Evolutionary conservation across 2,329 filamentous ascomycete genomes (phyloP).

Genomic region (Venturia nashicola): DNA sequence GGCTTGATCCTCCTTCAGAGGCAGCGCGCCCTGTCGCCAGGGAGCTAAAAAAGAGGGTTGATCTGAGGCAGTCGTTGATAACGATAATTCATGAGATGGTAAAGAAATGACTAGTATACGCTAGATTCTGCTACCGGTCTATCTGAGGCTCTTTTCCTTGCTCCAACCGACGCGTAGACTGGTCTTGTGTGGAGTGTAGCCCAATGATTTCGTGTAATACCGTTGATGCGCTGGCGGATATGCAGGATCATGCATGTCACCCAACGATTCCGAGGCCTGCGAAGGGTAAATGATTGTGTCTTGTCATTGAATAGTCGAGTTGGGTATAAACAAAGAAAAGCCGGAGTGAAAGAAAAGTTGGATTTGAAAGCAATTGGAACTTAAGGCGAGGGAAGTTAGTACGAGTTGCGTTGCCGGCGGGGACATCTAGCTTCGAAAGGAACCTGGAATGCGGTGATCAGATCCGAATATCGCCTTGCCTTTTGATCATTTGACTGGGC

Average conservation of each 20-base stretch:
- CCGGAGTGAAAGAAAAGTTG: not conserved
- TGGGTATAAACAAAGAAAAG: not conserved
- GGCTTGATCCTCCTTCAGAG: not conserved
- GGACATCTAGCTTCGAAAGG: not conserved
- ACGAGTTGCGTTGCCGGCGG: not conserved
- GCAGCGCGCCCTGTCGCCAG: not conserved
- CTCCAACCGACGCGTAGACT: not conserved
- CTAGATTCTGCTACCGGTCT: not conserved
- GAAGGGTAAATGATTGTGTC: not conserved
- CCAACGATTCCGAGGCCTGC: not conserved
- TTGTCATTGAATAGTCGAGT: not conserved
- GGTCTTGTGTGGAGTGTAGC: not conserved
- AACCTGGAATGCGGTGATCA: not conserved
- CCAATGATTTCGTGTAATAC: not conserved
- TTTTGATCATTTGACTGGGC: not conserved
- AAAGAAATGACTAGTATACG: not conserved
- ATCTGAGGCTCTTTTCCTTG: slow-evolving; percentile 5
- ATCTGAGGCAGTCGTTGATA: not conserved
- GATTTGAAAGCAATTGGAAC: not conserved
- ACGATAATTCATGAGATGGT: not conserved
- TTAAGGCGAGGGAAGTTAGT: not conserved
- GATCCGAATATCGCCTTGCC: not conserved
- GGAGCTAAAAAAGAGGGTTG: not conserved
- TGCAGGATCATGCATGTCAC: slow-evolving; percentile 5
- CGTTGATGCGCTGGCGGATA: not conserved